Evolutionary conservation across 169 alveolate species (phyloP).

Genomic region (Eimeria nieschulzi): DNA sequence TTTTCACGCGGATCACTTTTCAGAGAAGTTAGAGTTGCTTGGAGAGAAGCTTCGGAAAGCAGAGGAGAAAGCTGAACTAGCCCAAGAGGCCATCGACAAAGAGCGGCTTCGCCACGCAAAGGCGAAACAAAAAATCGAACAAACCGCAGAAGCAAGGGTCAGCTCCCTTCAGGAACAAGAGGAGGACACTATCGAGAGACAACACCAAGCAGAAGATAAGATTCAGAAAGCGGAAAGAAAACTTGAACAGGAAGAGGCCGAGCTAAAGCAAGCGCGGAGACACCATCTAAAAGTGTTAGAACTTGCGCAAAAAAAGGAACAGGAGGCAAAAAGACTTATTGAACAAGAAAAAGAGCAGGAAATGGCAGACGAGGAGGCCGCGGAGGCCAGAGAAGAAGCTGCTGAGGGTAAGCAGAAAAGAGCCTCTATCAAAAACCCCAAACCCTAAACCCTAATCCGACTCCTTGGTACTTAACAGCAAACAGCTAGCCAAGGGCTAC

Average conservation of each 20-base stretch:
- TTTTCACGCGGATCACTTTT: slow-evolving; percentile 3
- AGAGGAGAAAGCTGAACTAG: not conserved
- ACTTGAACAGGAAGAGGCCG: not conserved
- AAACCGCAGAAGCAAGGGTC: not conserved
- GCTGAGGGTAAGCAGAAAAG: not conserved
- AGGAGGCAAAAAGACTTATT: not conserved
- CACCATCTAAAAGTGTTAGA: not conserved
- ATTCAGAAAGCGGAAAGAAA: not conserved
- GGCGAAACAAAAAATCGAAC: not conserved
- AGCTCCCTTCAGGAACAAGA: not conserved
- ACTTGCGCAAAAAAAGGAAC: not conserved
- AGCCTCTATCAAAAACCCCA: not conserved
- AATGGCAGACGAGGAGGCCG: slow-evolving; percentile 1
- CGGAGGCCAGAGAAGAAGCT: not conserved
- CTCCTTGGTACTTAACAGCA: too few relatives aligned
- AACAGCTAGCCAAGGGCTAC: too few relatives aligned
- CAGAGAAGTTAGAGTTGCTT: not conserved
- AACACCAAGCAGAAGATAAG: not conserved
- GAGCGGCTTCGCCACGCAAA: slow-evolving; percentile 19
- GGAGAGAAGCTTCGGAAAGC: not conserved
- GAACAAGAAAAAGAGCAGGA: not conserved
- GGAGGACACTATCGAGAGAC: not conserved
- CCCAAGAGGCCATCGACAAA: not conserved
- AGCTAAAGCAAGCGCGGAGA: not conserved
- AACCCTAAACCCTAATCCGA: slow-evolving; percentile 26